phyloP scores from a whole-genome alignment of 2,329 filamentous ascomycete species.

The Colletotrichum spaethianum region DNA sequence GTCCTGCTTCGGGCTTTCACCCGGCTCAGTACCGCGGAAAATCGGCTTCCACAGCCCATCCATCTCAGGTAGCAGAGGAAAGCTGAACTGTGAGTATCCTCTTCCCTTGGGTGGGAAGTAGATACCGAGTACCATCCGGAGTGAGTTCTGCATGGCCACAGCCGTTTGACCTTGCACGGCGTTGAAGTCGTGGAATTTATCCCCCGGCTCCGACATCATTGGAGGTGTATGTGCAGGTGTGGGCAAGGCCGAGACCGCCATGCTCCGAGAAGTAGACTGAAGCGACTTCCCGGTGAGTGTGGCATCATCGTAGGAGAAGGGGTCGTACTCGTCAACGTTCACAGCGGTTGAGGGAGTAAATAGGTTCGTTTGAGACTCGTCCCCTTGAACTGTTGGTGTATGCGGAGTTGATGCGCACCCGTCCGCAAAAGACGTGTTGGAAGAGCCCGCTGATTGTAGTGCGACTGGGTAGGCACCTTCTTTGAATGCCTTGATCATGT shows the following conservation, averaged over 20 bases:
- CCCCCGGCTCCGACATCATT: constrained; percentile 46
- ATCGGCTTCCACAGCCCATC: constrained; percentile 68
- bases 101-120: constrained; percentile 65
- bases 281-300: constrained; percentile 11
- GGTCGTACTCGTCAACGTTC: constrained; percentile 60
- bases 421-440: constrained; percentile 26
- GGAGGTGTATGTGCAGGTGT: constrained; percentile 61
- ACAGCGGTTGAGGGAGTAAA: constrained; percentile 32
- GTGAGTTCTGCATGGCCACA: constrained; percentile 69
- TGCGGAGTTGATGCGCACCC: constrained; percentile 19
- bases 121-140: constrained; percentile 66
- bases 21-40: constrained; percentile 56
- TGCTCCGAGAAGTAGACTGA: constrained; percentile 10
- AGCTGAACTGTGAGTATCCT: constrained; percentile 64
- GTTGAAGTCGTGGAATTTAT: constrained; percentile 62
- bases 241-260: constrained; percentile 54
- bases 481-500: constrained; percentile 63
- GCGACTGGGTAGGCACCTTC: constrained; percentile 53
- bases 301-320: constrained; percentile 55
- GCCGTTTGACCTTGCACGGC: constrained; percentile 60
- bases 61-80: constrained; percentile 63
- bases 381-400: constrained; percentile 19
- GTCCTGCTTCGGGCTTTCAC: constrained; percentile 47
- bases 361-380: constrained; percentile 19
- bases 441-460: background rate